Base-by-base conservation (phyloP, 805 yeast genomes). In the Saccharomycopsis oosterbeekiorum region DNA sequence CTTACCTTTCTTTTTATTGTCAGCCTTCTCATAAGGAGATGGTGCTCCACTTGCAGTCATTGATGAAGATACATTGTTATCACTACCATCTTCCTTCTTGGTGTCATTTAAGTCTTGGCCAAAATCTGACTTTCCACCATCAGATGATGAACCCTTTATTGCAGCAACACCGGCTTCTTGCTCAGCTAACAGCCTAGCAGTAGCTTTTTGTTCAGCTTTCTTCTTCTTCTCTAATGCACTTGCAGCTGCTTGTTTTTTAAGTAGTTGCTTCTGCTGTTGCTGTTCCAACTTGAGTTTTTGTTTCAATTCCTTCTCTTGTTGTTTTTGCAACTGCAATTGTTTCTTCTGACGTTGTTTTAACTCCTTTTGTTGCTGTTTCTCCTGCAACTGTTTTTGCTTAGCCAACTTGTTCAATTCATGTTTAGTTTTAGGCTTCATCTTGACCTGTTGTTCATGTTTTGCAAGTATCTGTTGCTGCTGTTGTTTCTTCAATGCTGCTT, bases 161-260 rank as follows among this genome's bases (percentile, higher is more conserved):
- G 65, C 56, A 60, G 64, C 15, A 10, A 14, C 12, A 8, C 10
- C 6, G 4, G 41, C 15, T 37, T 37, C 15, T 14, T 37, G 41
- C 4, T 37, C 41, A 37, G 41, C 12, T 37, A 37, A 14, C 3
- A 37, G 41, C 41, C 9, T 37, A 37, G 41, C 41, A 11, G 41
- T 54, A 58, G 65, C 54, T 39, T 47, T 47, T 24, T 47, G 53
- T 6, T 58, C 53, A 34, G 60, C 63, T 34, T 59, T 57, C 17
- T 54, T 59, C 26, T 50, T 47, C 26, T 56, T 60, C 19, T 57
- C 61, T 26, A 47, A 47, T 43, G 58, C 55, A 11, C 39, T 36
- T 14, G 64, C 57, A 11, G 61, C 54, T 34, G 66, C 53, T 43
- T 55, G 41, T 37, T 60, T 63, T 51, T 62, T 60, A 53, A 43